Evolutionary conservation across 805 yeast genomes (phyloP).

Genomic region (Pachysolen tannophilus): DNA sequence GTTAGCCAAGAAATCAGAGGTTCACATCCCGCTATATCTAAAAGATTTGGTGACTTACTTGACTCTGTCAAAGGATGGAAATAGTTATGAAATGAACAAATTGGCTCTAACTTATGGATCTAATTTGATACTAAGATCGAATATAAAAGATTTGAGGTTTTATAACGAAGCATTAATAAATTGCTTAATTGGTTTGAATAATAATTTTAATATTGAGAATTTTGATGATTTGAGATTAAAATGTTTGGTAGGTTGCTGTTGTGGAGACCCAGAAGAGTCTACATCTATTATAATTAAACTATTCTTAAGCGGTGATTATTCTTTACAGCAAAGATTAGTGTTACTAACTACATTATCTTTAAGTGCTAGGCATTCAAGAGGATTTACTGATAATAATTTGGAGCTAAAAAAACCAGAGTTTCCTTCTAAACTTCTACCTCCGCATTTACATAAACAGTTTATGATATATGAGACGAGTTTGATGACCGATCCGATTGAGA

Average conservation of each 20-base stretch:
- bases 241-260: conserved; percentile 56
- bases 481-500: background rate
- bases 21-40: conserved; percentile 55
- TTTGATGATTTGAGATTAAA: conserved; percentile 65
- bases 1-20: conserved; percentile 23
- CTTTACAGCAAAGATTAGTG: conserved; percentile 68
- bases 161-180: conserved; percentile 49
- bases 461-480: conserved; percentile 12
- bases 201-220: conserved; percentile 44
- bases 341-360: conserved; percentile 63
- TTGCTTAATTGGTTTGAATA: conserved; percentile 43
- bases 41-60: conserved; percentile 62
- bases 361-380: conserved; percentile 67
- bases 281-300: conserved; percentile 40
- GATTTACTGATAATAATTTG: conserved; percentile 25
- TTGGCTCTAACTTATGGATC: conserved; percentile 47
- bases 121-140: conserved; percentile 57
- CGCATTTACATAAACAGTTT: conserved; percentile 36
- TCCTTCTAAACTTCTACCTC: conserved; percentile 38
- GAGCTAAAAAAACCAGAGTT: conserved; percentile 30
- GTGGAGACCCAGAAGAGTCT: conserved; percentile 29
- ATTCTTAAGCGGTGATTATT: conserved; percentile 65
- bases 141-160: conserved; percentile 52
- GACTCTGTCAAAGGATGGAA: conserved; percentile 31
- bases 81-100: conserved; percentile 39